These are phyloP conservation scores for Neurospora sp. DNA, from an alignment of 495 filamentous ascomycete genomes.

Conservation along the genomic window DNA sequence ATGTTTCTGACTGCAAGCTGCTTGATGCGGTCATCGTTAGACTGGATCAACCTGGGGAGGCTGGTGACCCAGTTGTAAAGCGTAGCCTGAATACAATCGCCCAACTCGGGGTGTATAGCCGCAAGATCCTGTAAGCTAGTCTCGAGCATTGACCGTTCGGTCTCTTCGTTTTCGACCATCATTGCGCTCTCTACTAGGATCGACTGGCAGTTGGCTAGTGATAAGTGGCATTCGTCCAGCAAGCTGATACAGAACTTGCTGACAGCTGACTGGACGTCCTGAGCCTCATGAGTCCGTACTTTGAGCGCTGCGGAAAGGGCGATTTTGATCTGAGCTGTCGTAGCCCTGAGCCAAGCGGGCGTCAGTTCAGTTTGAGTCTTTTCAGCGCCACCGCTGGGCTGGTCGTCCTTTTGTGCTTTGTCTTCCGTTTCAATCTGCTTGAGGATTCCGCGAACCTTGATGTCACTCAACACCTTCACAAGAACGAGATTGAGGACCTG, in stretches of 20 bases:
- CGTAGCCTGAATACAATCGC: conserved; percentile 58
- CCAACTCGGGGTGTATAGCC: conserved; percentile 50
- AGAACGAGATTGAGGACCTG: conserved; percentile 50
- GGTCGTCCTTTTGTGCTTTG: conserved; percentile 2
- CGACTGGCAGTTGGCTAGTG: conserved; percentile 54
- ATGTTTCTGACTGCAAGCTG: conserved; percentile 61
- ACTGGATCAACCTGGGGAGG: conserved; percentile 74
- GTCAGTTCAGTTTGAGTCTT: conserved; percentile 22
- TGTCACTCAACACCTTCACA: conserved; percentile 55
- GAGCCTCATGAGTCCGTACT: conserved; percentile 61
- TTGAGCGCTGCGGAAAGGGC: conserved; percentile 71
- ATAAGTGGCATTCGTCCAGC: conserved; percentile 66
- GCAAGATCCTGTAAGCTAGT: conserved; percentile 50
- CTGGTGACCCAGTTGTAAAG: conserved; percentile 73
- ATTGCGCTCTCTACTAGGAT: conserved; percentile 77
- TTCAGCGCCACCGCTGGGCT: conserved; percentile 2
- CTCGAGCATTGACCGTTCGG: conserved; percentile 28
- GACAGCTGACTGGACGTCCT: conserved; percentile 60
- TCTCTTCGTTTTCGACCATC: conserved; percentile 50
- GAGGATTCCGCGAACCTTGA: conserved; percentile 34
- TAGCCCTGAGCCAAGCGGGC: conserved; percentile 71
- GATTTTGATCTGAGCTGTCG: conserved; percentile 70
- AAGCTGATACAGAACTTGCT: conserved; percentile 59
- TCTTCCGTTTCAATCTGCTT: conserved; percentile 10
- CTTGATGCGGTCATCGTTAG: conserved; percentile 69